Evolutionary conservation across 2,329 filamentous ascomycete species (phyloP).

Genomic region (Dactylellina cionopaga): DNA sequence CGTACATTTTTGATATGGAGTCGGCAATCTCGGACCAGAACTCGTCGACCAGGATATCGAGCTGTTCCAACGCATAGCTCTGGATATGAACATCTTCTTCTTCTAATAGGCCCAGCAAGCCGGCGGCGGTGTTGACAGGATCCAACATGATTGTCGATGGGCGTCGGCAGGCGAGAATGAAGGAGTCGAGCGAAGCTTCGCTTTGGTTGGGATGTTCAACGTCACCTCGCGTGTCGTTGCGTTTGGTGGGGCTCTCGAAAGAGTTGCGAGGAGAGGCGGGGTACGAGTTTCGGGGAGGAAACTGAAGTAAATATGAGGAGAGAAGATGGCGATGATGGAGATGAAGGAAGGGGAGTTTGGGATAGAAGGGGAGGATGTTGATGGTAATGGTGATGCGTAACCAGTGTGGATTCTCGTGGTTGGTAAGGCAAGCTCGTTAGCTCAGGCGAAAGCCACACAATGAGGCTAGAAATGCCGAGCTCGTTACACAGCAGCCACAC

Average conservation of each 20-base stretch:
- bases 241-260: constrained; percentile 41
- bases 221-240: constrained; percentile 48
- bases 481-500: background rate
- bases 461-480: constrained; percentile 16
- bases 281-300: background rate
- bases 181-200: constrained; percentile 6
- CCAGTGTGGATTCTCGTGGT: constrained; percentile 48
- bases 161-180: constrained; percentile 9
- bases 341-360: constrained; percentile 17
- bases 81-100: constrained; percentile 95
- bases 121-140: constrained; percentile 81
- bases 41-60: constrained; percentile 96
- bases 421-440: constrained; percentile 43
- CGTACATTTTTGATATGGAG: constrained; percentile 91
- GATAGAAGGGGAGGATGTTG: constrained; percentile 28
- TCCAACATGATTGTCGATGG: constrained; percentile 76
- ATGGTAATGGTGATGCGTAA: constrained; percentile 47
- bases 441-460: constrained; percentile 13
- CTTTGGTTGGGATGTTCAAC: constrained; percentile 8
- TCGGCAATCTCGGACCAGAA: constrained; percentile 97
- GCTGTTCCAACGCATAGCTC: constrained; percentile 90
- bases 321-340: constrained; percentile 33
- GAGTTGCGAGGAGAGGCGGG: constrained; percentile 11
- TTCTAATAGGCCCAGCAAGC: constrained; percentile 91
- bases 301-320: constrained; percentile 6